Conservation (phyloP, 805 yeast species). For the Yamadazyma phyllophila region DNA sequence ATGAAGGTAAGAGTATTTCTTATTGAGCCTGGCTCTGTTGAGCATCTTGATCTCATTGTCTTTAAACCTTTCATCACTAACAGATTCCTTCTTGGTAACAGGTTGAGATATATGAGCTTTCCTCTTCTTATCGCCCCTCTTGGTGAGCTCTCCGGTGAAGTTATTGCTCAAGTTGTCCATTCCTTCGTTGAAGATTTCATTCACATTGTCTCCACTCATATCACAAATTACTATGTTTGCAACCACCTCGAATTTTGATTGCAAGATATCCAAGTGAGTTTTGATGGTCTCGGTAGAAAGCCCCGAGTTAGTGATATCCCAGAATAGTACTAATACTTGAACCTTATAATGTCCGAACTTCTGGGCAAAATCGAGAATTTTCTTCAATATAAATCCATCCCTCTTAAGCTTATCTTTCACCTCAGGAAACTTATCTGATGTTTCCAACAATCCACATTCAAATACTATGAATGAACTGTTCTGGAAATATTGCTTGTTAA, state of each 20-base stretch:
- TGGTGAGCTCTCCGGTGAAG: slow-evolving; percentile 29
- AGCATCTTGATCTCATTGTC: slow-evolving; percentile 24
- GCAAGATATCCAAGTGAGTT: slow-evolving; percentile 2
- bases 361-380: slow-evolving; percentile 32
- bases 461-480: slow-evolving; percentile 45
- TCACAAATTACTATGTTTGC: slow-evolving; percentile 27
- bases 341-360: slow-evolving; percentile 37
- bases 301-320: slow-evolving; percentile 33
- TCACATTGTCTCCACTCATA: slow-evolving; percentile 31
- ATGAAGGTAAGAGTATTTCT: slow-evolving; percentile 31
- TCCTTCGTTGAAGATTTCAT: slow-evolving; percentile 22
- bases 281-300: slow-evolving; percentile 16
- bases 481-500: slow-evolving; percentile 37
- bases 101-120: not conserved
- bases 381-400: slow-evolving; percentile 36
- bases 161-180: slow-evolving; percentile 19
- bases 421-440: slow-evolving; percentile 4
- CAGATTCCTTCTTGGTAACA: not conserved
- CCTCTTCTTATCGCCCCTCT: slow-evolving; percentile 23
- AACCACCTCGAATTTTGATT: not conserved
- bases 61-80: slow-evolving; percentile 17
- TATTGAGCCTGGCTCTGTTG: slow-evolving; percentile 26
- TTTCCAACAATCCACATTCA: slow-evolving; percentile 47
- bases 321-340: slow-evolving; percentile 40
- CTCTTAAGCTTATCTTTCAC: slow-evolving; percentile 31